Evolutionary conservation across 345 rosid species (phyloP).

Genomic region (Luvunga scandens): DNA sequence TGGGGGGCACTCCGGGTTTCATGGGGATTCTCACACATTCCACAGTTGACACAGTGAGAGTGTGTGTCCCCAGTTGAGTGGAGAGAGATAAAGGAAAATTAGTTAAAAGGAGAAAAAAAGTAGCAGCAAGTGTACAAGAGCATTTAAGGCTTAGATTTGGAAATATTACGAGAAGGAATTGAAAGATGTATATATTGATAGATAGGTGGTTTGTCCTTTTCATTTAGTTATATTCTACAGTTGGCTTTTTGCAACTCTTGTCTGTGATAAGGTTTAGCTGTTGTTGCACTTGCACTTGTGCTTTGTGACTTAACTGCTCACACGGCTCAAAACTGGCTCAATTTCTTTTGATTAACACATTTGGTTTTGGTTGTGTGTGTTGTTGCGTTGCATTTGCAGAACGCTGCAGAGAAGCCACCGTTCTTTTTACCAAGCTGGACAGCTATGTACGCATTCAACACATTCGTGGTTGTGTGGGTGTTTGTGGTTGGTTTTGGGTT

Average conservation of each 20-base stretch:
- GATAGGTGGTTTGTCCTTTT: conserved; percentile 48
- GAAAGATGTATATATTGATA: neutral
- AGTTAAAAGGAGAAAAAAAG: neutral
- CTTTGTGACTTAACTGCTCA: neutral
- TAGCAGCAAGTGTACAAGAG: conserved; percentile 26
- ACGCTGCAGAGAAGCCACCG: conserved; percentile 97
- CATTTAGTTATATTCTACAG: conserved; percentile 47
- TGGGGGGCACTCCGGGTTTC: neutral
- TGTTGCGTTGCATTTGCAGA: conserved; percentile 37
- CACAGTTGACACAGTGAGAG: neutral
- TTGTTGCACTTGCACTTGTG: conserved; percentile 5
- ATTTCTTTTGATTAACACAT: neutral
- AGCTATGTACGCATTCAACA: conserved; percentile 70
- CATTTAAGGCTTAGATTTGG: conserved; percentile 43
- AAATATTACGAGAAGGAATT: conserved; percentile 25
- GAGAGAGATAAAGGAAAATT: neutral
- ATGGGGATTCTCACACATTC: conserved; percentile 10
- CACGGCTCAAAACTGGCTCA: no score
- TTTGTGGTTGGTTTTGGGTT: conserved; percentile 89
- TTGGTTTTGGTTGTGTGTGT: neutral
- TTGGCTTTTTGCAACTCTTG: conserved; percentile 18
- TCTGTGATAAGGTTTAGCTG: conserved; percentile 32
- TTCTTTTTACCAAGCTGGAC: conserved; percentile 86
- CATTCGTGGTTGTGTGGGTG: conserved; percentile 82
- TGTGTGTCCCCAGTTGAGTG: conserved; percentile 23